Base-by-base conservation (phyloP, 495 filamentous ascomycete species). In the Amorphotheca resinae region DNA sequence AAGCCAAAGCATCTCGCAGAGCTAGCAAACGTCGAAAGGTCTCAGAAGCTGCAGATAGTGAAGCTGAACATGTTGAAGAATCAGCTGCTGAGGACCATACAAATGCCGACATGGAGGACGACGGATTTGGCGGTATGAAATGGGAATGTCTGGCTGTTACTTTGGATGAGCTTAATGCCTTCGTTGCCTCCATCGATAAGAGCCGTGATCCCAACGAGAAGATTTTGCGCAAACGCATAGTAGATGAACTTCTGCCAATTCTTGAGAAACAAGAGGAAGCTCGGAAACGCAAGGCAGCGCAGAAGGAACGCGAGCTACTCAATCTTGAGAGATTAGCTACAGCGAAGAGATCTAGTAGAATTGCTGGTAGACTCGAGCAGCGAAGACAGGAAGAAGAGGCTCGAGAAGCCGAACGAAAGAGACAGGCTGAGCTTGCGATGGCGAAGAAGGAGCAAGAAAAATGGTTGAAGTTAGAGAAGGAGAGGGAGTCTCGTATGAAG, bases 141-240 rank as follows among this genome's bases (percentile, higher is more conserved):
- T 96, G 91, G 91, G 86, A 93, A 54, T 95, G 88, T 57, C 47
- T 98, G 18, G 89, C 87, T 21, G 72, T 93, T 34, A 84, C 79
- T 4, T 63, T 88, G 9, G 61, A 74, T 8, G 82, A 98, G 42
- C 86, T 88, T 48, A 74, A 77, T 36, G 57, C 65, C 0, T 89
- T 95, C 54, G 48, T 95, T 31, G 68, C 70, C 2, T 69, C 70
- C 1, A 72, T 95, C 38, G 73, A 72, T 31, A 82, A 79, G 49
- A 81, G 75, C 36, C 81, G 79, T 44, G 80, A 95, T 58, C 59
- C 71, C 16, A 83, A 96, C 51, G 91, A 95, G 60, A 87, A 87
- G 50, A 67, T 72, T 1, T 64, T 96, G 20, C 69, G 76, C 45
- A 69, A 73, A 44, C 70, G 77, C 31, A 63, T 96, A 12, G 66